phyloP scores from a whole-genome alignment of 306 rosid genomes.

The Begonia masoniana region DNA sequence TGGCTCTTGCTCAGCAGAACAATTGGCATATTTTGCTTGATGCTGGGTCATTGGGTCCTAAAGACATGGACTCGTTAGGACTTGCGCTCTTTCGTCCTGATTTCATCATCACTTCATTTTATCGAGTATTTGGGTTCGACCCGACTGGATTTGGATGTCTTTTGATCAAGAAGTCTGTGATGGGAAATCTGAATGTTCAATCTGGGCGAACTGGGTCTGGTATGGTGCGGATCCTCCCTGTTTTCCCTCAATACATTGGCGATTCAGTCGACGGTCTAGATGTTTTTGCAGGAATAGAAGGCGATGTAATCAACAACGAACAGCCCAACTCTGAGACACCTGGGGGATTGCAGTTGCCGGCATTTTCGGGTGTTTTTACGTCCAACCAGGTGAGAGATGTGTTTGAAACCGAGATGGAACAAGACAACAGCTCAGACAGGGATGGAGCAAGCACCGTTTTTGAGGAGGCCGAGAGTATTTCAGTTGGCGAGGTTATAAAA shows the following conservation, averaged over 20 bases:
- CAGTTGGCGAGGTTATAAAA: conserved; percentile 93
- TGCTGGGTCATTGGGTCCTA: conserved; percentile 98
- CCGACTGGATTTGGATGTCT: conserved; percentile 97
- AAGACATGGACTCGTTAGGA: conserved; percentile 98
- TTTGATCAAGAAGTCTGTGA: conserved; percentile 85
- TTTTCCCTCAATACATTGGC: conserved; percentile 66
- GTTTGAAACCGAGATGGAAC: conserved; percentile 86
- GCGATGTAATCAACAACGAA: conserved; percentile 28
- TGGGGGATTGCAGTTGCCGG: conserved; percentile 62
- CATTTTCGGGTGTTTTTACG: conserved; percentile 87
- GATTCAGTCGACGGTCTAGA: conserved; percentile 89
- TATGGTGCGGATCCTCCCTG: conserved; percentile 88
- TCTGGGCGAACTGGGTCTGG: conserved; percentile 86
- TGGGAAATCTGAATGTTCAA: conserved; percentile 74
- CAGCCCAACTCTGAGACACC: conserved; percentile 16
- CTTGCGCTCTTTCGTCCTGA: conserved; percentile 88
- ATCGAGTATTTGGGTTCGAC: conserved; percentile 84
- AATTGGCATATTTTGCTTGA: conserved; percentile 96
- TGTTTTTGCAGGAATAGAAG: conserved; percentile 48
- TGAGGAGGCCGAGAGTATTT: conserved; percentile 82
- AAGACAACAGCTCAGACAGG: conserved; percentile 75
- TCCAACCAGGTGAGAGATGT: conserved; percentile 84
- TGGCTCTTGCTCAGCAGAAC: conserved; percentile 98
- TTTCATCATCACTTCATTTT: conserved; percentile 84
- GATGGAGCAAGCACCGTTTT: conserved; percentile 93